Evolutionary conservation across 2,329 filamentous ascomycete species (phyloP).

Genomic region (Colletotrichum tamarilloi): DNA sequence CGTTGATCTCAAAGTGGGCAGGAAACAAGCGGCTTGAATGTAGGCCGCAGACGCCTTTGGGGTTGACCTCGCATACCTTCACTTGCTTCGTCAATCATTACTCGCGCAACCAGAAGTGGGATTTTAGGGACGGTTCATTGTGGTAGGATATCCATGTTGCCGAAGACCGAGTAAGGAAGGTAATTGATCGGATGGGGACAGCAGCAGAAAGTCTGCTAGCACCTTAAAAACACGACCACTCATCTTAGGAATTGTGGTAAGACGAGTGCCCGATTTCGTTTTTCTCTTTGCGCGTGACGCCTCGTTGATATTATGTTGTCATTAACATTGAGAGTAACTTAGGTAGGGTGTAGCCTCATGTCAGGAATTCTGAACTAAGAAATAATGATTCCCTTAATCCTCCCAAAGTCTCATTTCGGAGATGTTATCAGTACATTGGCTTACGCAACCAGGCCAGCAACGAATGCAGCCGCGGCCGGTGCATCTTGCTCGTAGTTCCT

Average conservation of each 20-base stretch:
- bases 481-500: constrained; percentile 45
- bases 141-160: background rate
- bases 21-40: too few species aligned
- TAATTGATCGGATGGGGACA: background rate
- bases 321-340: background rate
- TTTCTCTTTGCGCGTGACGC: background rate
- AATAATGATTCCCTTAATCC: background rate
- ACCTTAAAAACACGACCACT: background rate
- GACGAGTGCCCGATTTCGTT: background rate
- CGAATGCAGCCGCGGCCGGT: constrained; percentile 41
- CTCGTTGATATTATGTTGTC: background rate
- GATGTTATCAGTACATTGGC: too few species aligned
- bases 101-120: background rate
- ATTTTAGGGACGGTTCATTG: background rate
- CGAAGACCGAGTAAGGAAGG: background rate
- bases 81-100: too few species aligned
- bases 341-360: too few species aligned
- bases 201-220: background rate
- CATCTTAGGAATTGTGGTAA: background rate
- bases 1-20: too few species aligned
- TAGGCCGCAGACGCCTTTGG: too few species aligned
- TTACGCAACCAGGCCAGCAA: constrained; percentile 36
- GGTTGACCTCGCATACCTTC: too few species aligned
- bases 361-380: background rate
- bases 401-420: background rate